phyloP scores from a whole-genome alignment of 805 yeast species.

The Lachancea fermentati region DNA sequence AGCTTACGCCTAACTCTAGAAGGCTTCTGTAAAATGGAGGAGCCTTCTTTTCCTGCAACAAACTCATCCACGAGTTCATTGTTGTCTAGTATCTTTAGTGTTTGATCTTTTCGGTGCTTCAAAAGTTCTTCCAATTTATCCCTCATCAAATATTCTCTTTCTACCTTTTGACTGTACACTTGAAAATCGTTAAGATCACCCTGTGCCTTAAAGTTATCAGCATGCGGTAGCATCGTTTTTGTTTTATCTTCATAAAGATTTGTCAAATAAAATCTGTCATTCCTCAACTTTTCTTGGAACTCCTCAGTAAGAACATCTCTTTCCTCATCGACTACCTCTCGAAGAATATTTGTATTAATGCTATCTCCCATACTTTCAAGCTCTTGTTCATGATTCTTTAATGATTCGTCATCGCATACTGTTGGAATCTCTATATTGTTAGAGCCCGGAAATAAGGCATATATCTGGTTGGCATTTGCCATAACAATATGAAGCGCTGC shows the following conservation, averaged over 20 bases:
- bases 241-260: slow-evolving; percentile 15
- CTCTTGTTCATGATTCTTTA: background rate
- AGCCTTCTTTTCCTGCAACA: slow-evolving; percentile 14
- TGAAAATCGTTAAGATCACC: slow-evolving; percentile 28
- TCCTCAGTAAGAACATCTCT: slow-evolving; percentile 14
- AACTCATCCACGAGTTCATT: slow-evolving; percentile 14
- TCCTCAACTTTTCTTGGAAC: slow-evolving; percentile 16
- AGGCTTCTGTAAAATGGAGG: background rate
- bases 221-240: slow-evolving; percentile 2
- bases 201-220: slow-evolving; percentile 3
- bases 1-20: slow-evolving; percentile 1
- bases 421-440: slow-evolving; percentile 15
- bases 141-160: slow-evolving; percentile 30
- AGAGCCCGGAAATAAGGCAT: slow-evolving; percentile 20
- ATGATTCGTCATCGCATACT: background rate
- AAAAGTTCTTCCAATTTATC: slow-evolving; percentile 21
- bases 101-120: slow-evolving; percentile 13
- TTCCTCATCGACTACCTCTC: slow-evolving; percentile 15
- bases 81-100: slow-evolving; percentile 17
- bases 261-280: slow-evolving; percentile 21
- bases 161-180: slow-evolving; percentile 31
- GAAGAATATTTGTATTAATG: slow-evolving; percentile 13
- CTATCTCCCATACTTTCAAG: slow-evolving; percentile 6
- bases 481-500: background rate
- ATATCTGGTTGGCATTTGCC: slow-evolving; percentile 6